phyloP scores from a whole-genome alignment of 305 asterid species.

The Coffea humblotiana region DNA sequence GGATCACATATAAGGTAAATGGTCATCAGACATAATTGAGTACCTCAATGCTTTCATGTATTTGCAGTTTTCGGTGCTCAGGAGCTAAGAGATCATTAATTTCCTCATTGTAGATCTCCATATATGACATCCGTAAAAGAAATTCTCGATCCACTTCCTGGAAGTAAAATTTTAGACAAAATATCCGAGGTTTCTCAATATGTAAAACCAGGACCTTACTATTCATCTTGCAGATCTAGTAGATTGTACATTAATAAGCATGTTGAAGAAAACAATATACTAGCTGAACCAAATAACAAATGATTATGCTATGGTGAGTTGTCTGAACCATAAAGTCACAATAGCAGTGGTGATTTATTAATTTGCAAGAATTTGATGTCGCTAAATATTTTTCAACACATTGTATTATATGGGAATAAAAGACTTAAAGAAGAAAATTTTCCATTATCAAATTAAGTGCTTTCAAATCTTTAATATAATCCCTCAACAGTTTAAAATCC shows the following conservation, averaged over 20 bases:
- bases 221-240: not conserved
- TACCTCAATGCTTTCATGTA: conserved; percentile 96
- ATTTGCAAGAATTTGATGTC: not conserved
- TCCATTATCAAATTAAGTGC: not conserved
- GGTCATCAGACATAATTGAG: not conserved
- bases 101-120: conserved; percentile 97
- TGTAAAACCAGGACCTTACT: not conserved
- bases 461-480: not conserved
- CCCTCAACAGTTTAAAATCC: not conserved
- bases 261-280: not conserved
- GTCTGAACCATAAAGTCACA: not conserved
- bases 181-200: too few relatives aligned
- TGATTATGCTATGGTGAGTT: not conserved
- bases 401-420: not conserved
- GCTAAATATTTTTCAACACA: not conserved
- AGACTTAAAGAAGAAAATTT: not conserved
- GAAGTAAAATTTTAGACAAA: not conserved
- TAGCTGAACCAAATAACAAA: not conserved
- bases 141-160: conserved; percentile 83
- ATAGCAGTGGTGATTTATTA: not conserved
- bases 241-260: not conserved
- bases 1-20: not conserved
- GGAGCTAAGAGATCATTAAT: conserved; percentile 93
- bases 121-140: conserved; percentile 87
- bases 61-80: conserved; percentile 83